These are phyloP conservation scores for Hypoxylon crocopeplum DNA, from an alignment of 495 filamentous ascomycete species.

Conservation along the genomic window DNA sequence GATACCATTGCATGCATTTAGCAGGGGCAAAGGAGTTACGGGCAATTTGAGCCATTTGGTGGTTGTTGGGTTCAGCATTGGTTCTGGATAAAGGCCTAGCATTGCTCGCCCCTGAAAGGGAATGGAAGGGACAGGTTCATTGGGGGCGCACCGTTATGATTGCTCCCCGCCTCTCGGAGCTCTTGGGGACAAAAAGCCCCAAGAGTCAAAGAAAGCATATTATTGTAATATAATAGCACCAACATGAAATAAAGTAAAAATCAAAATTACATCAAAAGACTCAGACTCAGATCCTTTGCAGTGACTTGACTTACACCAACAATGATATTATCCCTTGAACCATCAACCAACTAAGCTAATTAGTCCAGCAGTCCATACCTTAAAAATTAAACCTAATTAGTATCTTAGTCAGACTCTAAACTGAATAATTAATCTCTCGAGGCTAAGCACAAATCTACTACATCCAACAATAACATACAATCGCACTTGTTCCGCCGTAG, in stretches of 20 bases:
- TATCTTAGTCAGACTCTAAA: too few species aligned
- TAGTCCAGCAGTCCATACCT: too few species aligned
- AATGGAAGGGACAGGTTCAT: slow-evolving; percentile 31
- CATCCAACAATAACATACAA: too few species aligned
- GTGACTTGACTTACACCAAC: slow-evolving; percentile 8
- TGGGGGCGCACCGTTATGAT: slow-evolving; percentile 41
- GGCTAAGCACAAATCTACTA: too few species aligned
- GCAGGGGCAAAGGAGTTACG: slow-evolving; percentile 33
- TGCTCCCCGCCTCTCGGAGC: slow-evolving; percentile 33
- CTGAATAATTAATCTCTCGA: too few species aligned
- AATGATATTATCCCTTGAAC: background rate
- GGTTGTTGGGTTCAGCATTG: slow-evolving; percentile 21
- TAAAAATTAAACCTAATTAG: slow-evolving; percentile 25
- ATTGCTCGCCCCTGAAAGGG: slow-evolving; percentile 22
- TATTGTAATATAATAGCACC: slow-evolving; percentile 29
- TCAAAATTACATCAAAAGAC: slow-evolving; percentile 12
- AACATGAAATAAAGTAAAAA: slow-evolving; percentile 23
- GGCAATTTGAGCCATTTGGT: slow-evolving; percentile 20
- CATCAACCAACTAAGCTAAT: slow-evolving; percentile 11
- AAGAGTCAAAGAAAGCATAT: slow-evolving; percentile 14
- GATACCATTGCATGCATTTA: slow-evolving; percentile 45
- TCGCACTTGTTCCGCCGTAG: too few species aligned
- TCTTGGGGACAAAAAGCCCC: slow-evolving; percentile 33
- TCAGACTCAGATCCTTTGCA: background rate
- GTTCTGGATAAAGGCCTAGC: slow-evolving; percentile 34